Percentiles rank a stretch among this genome's conserved stretches.
phyloP scores from a whole-genome alignment of 345 rosid genomes.

The Populus alba region DNA sequence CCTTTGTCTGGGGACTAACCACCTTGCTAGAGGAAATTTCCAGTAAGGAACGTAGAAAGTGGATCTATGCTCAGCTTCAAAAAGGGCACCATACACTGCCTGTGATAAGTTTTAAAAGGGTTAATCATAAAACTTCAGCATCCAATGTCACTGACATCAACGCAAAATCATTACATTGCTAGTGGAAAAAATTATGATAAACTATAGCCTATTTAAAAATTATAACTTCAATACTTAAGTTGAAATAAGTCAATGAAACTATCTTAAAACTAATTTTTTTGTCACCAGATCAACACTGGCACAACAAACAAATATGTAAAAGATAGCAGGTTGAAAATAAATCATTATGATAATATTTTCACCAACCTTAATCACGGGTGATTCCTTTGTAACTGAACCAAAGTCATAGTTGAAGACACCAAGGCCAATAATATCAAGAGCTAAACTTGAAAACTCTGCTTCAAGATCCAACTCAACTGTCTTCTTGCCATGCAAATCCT shows the following conservation, averaged over 20 bases:
- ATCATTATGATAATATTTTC: too few relatives aligned
- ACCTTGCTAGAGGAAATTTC: conserved; percentile 86
- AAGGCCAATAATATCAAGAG: conserved; percentile 94
- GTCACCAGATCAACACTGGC: too few relatives aligned
- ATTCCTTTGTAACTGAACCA: conserved; percentile 89
- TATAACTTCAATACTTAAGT: background rate
- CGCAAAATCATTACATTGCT: background rate
- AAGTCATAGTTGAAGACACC: conserved; percentile 91
- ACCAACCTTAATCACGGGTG: conserved; percentile 87
- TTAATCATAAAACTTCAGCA: background rate
- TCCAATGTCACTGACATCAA: background rate
- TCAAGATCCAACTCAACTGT: conserved; percentile 75
- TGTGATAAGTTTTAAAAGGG: conserved; percentile 22
- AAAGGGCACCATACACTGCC: conserved; percentile 98
- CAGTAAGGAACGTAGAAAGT: conserved; percentile 93
- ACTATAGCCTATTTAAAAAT: background rate
- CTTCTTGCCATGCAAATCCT: conserved; percentile 36
- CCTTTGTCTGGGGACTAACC: conserved; percentile 88
- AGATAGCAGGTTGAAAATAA: background rate
- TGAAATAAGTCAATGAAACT: background rate
- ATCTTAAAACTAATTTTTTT: too few relatives aligned
- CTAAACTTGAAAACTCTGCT: conserved; percentile 91
- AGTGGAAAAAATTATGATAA: background rate
- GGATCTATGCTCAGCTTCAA: conserved; percentile 96
- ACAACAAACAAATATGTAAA: background rate